These are phyloP conservation scores for Rhodamnia rubescens DNA, from an alignment of 345 rosid genomes.

Conservation along the genomic window DNA sequence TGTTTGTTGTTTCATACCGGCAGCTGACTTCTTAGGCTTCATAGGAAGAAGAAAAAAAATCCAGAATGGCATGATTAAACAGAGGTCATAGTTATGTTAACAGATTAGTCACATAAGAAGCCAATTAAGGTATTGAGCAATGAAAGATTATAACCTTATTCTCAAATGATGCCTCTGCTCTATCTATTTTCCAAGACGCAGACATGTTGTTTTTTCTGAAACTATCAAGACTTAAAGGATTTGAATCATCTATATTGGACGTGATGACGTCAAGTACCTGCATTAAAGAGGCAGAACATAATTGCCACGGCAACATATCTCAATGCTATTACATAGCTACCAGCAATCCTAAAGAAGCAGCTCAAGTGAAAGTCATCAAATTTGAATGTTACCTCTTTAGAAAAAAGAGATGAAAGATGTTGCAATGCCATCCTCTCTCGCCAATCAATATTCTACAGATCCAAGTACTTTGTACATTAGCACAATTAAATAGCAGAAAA, in stretches of 20 bases:
- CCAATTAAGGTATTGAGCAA: constrained; percentile 7
- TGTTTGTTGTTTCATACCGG: constrained; percentile 19
- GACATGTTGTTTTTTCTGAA: constrained; percentile 65
- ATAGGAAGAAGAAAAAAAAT: constrained; percentile 10
- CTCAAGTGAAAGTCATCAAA: not conserved
- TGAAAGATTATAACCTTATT: constrained; percentile 8
- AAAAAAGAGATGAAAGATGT: constrained; percentile 52
- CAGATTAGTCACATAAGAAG: not conserved
- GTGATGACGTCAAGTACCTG: constrained; percentile 67
- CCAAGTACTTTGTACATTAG: not conserved
- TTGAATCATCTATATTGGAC: constrained; percentile 66
- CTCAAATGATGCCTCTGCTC: constrained; percentile 20
- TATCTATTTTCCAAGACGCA: constrained; percentile 62
- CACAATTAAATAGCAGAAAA: not conserved
- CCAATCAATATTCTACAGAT: constrained; percentile 32
- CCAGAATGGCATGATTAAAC: not conserved
- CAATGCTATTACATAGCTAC: not conserved
- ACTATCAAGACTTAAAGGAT: constrained; percentile 74
- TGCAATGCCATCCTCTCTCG: constrained; percentile 70
- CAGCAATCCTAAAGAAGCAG: not conserved
- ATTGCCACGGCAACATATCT: not conserved
- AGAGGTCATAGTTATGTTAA: not conserved
- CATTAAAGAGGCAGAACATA: not conserved
- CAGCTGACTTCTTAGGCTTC: constrained; percentile 19
- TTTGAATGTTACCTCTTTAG: constrained; percentile 58